A percentile compares a stretch with the other conserved stretches of the same genome.
Conservation (phyloP, 768 basidiomycete species). For the Chalciporus chontae region DNA sequence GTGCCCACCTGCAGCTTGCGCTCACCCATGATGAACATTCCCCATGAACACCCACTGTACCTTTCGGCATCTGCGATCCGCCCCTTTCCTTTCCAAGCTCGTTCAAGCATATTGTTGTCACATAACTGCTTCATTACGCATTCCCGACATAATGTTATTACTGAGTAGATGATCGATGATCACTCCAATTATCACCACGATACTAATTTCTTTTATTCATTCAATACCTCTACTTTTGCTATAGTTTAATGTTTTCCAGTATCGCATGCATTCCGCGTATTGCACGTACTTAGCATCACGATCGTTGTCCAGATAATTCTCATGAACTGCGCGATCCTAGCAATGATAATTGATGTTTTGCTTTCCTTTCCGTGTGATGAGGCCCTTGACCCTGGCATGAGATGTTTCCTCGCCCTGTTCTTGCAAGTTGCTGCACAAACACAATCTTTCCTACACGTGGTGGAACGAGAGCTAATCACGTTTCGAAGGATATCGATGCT, state of each 20-base stretch:
- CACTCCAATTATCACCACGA: conserved; percentile 26
- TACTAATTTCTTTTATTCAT: conserved; percentile 32
- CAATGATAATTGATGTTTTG: conserved; percentile 2
- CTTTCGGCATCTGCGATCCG: conserved; percentile 28
- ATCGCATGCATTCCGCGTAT: conserved; percentile 25
- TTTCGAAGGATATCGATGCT: neutral
- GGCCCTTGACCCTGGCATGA: conserved; percentile 23
- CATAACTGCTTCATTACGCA: conserved; percentile 37
- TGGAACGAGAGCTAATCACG: neutral
- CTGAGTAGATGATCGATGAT: conserved; percentile 30
- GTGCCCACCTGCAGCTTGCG: conserved; percentile 7
- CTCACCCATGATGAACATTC: conserved; percentile 14
- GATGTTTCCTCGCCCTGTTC: conserved; percentile 4
- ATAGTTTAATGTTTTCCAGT: conserved; percentile 29
- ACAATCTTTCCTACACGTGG: neutral
- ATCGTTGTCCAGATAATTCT: conserved; percentile 5
- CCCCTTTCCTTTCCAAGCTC: conserved; percentile 18
- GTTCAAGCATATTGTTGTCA: conserved; percentile 36
- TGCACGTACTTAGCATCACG: conserved; percentile 18
- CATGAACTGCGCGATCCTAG: conserved; percentile 7
- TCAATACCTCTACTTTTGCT: conserved; percentile 22
- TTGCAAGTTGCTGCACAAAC: neutral
- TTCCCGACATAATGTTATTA: conserved; percentile 30
- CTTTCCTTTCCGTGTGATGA: neutral
- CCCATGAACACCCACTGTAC: conserved; percentile 13